Evolutionary conservation across 164 flowering plant species (phyloP), one percentile per base, ranked within the genome.

Genomic region (Magnolia sinica): DNA sequence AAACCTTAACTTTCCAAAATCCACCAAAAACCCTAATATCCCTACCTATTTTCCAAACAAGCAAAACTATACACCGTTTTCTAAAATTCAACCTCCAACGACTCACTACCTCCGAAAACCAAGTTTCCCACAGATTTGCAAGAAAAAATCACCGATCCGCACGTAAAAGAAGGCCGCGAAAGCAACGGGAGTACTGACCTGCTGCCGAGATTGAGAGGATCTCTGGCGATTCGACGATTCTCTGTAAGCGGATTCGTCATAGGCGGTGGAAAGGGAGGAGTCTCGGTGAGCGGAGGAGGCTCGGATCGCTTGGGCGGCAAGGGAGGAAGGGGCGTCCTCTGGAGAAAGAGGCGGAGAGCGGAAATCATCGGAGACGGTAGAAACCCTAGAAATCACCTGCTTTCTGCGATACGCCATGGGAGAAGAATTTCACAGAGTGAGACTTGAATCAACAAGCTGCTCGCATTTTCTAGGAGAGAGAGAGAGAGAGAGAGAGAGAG

Each of bases 301-400:
- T 27, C 90, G 82, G 81, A 91, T 95, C n/a, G 98, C 99, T 84
- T 89, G 95, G 37, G 97, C 91, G 0, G 96, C 97, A 5, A 95
- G 87, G 45, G 93, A 87, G 0, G 85, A 71, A 1, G 73, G 77
- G 45, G 80, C 77, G 29, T 63, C 52, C 9, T 74, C 76, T 4
- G 52, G 20, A 0, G 86, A 70, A 1, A 85, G 76, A 14, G 82
- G 59, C 11, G 86, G 50, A 23, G 75, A 29, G 2, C 71, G 58
- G 72, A 22, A 63, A 59, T 78, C 71, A 2, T 78, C 77, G 49
- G 81, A 27, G 75, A 84, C 84, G 0, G 87, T 84, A 19, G 86
- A 74, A 50, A 81, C 74, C 80, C 83, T 77, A 3, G 75, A 20
- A 22, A 78, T 65, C 68, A 83, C 85, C 24, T 84, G 86, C 76